phyloP scores from a whole-genome alignment of 495 filamentous ascomycete genomes.

The Astrocystis sublimbata region DNA sequence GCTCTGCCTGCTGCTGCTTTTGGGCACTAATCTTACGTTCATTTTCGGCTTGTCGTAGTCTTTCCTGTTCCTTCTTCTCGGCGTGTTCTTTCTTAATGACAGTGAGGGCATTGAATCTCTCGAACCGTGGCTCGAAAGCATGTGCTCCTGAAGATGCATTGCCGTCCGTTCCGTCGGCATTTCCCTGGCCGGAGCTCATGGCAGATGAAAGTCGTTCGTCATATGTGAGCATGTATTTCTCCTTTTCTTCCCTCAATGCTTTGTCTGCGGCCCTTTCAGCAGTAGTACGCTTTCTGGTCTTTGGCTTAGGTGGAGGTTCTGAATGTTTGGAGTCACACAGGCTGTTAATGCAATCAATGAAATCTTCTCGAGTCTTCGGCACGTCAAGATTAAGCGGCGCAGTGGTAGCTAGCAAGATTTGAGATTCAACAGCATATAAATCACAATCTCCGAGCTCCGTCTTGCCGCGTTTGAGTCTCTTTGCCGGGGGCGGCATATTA shows the following conservation, averaged over 20 bases:
- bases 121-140: slow-evolving; percentile 82
- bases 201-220: slow-evolving; percentile 77
- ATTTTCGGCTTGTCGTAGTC: slow-evolving; percentile 62
- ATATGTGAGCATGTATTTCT: slow-evolving; percentile 88
- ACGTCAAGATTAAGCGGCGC: slow-evolving; percentile 76
- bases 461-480: slow-evolving; percentile 66
- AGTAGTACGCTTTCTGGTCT: slow-evolving; percentile 87
- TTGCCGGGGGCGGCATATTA: slow-evolving; percentile 59
- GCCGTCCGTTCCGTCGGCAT: slow-evolving; percentile 62
- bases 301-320: slow-evolving; percentile 74
- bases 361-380: slow-evolving; percentile 64
- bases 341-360: slow-evolving; percentile 65
- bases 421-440: slow-evolving; percentile 70
- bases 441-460: slow-evolving; percentile 74
- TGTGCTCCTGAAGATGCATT: slow-evolving; percentile 71
- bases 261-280: slow-evolving; percentile 95
- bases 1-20: slow-evolving; percentile 42
- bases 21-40: slow-evolving; percentile 60
- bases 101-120: slow-evolving; percentile 84
- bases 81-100: slow-evolving; percentile 77
- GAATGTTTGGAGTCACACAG: slow-evolving; percentile 75
- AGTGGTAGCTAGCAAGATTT: slow-evolving; percentile 68
- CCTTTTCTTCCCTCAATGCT: slow-evolving; percentile 81
- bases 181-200: slow-evolving; percentile 55
- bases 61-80: slow-evolving; percentile 67